Base-by-base conservation (phyloP, 2,329 filamentous ascomycete genomes). In the Microdochium nivale region DNA sequence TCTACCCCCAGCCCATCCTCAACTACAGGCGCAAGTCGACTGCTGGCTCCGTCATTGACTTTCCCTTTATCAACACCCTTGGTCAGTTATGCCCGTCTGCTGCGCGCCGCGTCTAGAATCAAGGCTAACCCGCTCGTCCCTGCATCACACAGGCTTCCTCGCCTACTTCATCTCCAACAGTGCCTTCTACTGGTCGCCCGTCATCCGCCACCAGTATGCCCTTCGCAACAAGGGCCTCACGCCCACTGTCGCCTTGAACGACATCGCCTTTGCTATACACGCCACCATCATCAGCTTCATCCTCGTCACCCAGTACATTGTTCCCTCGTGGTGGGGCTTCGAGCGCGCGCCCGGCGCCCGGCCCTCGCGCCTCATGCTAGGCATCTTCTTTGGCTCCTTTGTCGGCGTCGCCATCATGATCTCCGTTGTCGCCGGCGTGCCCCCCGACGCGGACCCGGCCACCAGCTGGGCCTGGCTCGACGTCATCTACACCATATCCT, bases 161-260 rank as follows among this genome's bases (percentile, higher is more conserved):
- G 80, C 83, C 57, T 96, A 96, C 70, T 77, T 87, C 47, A 72
- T 86, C 35, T 95, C 87, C 58, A 95, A 87, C 48, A 66, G 75
- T 9, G 75, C 83, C 1, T 88, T 97, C 62, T 83, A 92, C 58
- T 95, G 83, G 69, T 95, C 90, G 19, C 78, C 88, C 2, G 70
- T 81, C 14, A 86, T 97, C 52, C 86, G 88, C 50, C 67, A 73
- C 33, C 88, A 97, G 66, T 99, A 99, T 73, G 90, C 90, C 23
- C 77, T 80, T 19, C 84, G 94, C 54, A 83, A 97, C 67, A 68
- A 79, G 47, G 83, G 85, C 3, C 83, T 88, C 8, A 80, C 86
- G 44, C 90, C 92, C 2, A 94, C 91, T 1, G 91, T 96, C 27
- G 83, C 87, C 51, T 81, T 89, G 70, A 97, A 97, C 70, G 94